Evolutionary conservation across 2,329 filamentous ascomycete species (phyloP).

Genomic region (Phoma sp.): DNA sequence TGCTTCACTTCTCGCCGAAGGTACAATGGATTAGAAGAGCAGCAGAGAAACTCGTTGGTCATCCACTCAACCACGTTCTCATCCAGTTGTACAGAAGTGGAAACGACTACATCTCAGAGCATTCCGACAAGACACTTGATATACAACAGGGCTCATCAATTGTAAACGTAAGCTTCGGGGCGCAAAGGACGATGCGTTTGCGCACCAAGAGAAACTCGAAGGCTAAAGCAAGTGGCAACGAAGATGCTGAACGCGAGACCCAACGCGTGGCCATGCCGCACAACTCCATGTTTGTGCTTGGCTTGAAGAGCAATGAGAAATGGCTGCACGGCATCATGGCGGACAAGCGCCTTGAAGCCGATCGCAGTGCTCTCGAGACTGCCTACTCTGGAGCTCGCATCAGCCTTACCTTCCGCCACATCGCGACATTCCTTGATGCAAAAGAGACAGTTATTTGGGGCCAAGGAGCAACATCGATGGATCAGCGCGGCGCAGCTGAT

Average conservation of each 20-base stretch:
- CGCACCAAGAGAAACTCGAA: slow-evolving; percentile 72
- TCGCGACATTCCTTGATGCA: slow-evolving; percentile 81
- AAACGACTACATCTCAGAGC: slow-evolving; percentile 91
- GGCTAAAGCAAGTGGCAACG: slow-evolving; percentile 33
- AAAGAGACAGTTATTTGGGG: slow-evolving; percentile 82
- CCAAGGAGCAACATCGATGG: slow-evolving; percentile 81
- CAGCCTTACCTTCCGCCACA: slow-evolving; percentile 87
- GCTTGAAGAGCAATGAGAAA: slow-evolving; percentile 78
- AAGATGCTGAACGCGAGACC: slow-evolving; percentile 56
- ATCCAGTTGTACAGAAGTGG: slow-evolving; percentile 94
- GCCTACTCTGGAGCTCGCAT: slow-evolving; percentile 81
- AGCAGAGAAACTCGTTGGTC: slow-evolving; percentile 76
- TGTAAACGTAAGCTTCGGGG: slow-evolving; percentile 92
- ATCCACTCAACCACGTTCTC: slow-evolving; percentile 86
- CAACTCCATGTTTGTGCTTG: slow-evolving; percentile 87
- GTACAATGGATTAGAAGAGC: slow-evolving; percentile 72
- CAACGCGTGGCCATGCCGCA: slow-evolving; percentile 80
- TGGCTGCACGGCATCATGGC: slow-evolving; percentile 94
- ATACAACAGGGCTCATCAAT: slow-evolving; percentile 83
- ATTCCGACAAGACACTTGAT: slow-evolving; percentile 96
- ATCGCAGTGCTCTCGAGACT: slow-evolving; percentile 74
- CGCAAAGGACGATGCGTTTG: slow-evolving; percentile 87
- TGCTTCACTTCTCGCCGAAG: slow-evolving; percentile 76
- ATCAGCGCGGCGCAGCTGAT: slow-evolving; percentile 62
- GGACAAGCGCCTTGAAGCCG: slow-evolving; percentile 75